A percentile compares a stretch with the other conserved stretches of the same genome.
phyloP scores from a whole-genome alignment of 805 yeast species.

The Yarrowia sp. region DNA sequence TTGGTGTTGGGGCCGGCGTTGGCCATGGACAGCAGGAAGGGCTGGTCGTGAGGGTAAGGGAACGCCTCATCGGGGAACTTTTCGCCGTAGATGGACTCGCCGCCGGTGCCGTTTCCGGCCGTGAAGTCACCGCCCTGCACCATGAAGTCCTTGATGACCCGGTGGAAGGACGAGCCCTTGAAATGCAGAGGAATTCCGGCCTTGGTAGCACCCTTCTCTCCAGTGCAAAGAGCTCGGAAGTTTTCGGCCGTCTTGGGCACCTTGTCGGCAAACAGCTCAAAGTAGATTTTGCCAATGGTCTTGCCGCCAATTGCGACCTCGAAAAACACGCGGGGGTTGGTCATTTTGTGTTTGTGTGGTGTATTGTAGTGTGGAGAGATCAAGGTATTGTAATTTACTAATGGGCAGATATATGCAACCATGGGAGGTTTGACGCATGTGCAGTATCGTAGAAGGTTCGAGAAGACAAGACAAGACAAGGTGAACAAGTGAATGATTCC shows the following conservation, averaged over 20 bases:
- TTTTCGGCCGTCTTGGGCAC: conserved; percentile 92
- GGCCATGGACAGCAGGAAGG: conserved; percentile 94
- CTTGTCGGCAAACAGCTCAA: conserved; percentile 65
- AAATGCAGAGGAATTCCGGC: conserved; percentile 72
- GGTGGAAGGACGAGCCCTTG: conserved; percentile 89
- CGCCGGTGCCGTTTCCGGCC: conserved; percentile 75
- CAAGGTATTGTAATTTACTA: neutral
- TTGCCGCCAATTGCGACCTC: conserved; percentile 78
- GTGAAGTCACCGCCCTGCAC: conserved; percentile 95
- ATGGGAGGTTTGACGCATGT: conserved; percentile 11
- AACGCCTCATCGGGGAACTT: conserved; percentile 93
- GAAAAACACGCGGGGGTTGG: conserved; percentile 66
- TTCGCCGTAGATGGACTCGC: conserved; percentile 82
- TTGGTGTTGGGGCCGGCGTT: conserved; percentile 95
- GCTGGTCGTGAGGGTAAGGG: conserved; percentile 73
- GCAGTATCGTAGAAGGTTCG: conserved; percentile 17
- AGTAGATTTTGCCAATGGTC: conserved; percentile 75
- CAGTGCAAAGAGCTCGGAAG: conserved; percentile 86
- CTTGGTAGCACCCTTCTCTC: conserved; percentile 74
- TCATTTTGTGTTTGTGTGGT: conserved; percentile 1
- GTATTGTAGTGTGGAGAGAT: neutral
- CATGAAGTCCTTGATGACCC: conserved; percentile 87
- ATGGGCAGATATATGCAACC: neutral
- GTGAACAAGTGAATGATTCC: too few species aligned
- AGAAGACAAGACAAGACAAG: too few species aligned